A percentile compares a stretch with the other conserved stretches of the same genome.
phyloP scores from a whole-genome alignment of 164 flowering plant genomes.

The Nymphaea thermarum region DNA sequence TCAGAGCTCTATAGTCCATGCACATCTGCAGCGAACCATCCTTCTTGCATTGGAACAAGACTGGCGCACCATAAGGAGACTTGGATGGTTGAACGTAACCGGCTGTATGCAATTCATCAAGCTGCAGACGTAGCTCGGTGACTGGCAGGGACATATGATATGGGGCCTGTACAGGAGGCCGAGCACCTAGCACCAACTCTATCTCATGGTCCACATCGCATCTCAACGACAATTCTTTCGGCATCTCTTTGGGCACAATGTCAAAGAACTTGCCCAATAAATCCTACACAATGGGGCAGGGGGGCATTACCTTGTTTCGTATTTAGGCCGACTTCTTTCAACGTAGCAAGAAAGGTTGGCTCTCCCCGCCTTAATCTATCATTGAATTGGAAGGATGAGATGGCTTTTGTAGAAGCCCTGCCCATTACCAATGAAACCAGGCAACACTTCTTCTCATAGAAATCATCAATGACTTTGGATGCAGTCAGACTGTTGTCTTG shows the following conservation, averaged over 20 bases:
- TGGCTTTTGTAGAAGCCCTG: not conserved
- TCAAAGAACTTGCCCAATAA: not conserved
- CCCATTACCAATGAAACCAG: not conserved
- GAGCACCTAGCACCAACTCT: not conserved
- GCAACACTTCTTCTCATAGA: not conserved
- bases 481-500: not conserved
- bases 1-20: not conserved
- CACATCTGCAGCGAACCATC: not conserved
- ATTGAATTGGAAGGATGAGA: not conserved
- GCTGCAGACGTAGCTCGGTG: not conserved
- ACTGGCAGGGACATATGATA: not conserved
- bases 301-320: not conserved
- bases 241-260: not conserved
- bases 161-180: not conserved
- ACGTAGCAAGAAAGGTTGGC: not conserved
- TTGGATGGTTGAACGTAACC: not conserved
- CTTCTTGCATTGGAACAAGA: not conserved
- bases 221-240: not conserved
- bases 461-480: not conserved
- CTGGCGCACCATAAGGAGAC: not conserved
- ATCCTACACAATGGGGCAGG: not conserved
- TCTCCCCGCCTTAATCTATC: not conserved
- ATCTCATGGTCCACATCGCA: conserved; percentile 6
- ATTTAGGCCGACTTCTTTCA: not conserved
- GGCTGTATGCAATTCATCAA: not conserved